Evolutionary conservation across 257 asterid species (phyloP).

Genomic region (Petrea volubilis): DNA sequence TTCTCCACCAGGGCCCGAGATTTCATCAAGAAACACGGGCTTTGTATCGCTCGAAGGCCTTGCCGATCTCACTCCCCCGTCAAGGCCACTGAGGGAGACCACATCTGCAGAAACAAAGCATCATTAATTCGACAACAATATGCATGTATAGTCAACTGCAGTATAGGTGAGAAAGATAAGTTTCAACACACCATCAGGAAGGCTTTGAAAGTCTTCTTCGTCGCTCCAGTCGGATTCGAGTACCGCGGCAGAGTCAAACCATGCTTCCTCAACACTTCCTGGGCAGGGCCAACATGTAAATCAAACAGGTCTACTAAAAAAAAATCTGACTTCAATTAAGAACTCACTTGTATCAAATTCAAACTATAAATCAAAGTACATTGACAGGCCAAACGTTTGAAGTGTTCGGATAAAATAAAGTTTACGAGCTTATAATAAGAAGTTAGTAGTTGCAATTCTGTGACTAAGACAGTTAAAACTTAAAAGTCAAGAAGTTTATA

Average conservation of each 20-base stretch:
- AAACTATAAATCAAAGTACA: background rate
- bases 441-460: too few species aligned
- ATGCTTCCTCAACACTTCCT: conserved; percentile 73
- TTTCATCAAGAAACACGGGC: conserved; percentile 48
- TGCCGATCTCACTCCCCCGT: conserved; percentile 33
- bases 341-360: conserved; percentile 6
- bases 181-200: conserved; percentile 64
- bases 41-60: conserved; percentile 28
- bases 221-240: conserved; percentile 83
- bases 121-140: background rate
- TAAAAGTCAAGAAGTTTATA: too few species aligned
- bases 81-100: conserved; percentile 42
- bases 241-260: conserved; percentile 73
- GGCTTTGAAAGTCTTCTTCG: conserved; percentile 82
- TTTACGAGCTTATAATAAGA: too few species aligned
- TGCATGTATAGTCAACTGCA: background rate
- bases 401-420: too few species aligned
- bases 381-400: background rate
- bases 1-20: conserved; percentile 38
- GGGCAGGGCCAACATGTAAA: background rate
- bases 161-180: background rate
- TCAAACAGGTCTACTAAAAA: background rate
- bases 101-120: conserved; percentile 33
- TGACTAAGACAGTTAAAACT: too few species aligned
- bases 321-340: background rate